phyloP scores from a whole-genome alignment of 163 green algal genomes.

The Chloroidium sp. region DNA sequence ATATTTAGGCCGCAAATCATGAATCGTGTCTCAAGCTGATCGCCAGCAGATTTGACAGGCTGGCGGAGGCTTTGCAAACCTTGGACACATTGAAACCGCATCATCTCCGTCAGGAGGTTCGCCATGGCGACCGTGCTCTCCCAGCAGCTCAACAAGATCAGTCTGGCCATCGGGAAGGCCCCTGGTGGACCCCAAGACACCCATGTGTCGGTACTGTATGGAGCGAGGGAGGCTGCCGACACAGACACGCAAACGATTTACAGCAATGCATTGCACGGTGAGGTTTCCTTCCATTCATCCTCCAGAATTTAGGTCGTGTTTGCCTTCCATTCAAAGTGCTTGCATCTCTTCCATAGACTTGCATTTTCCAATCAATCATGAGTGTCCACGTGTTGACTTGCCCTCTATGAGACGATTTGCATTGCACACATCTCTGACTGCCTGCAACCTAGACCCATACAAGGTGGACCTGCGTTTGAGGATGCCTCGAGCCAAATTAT shows the following conservation, averaged over 20 bases:
- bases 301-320: no score
- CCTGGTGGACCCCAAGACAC: neutral
- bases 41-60: no score
- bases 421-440: neutral
- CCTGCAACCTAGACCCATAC: neutral
- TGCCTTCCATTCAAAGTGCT: no score
- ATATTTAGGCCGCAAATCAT: no score
- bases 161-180: neutral
- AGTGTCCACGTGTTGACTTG: no score
- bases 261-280: constrained; percentile 52
- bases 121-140: neutral
- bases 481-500: neutral
- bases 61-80: no score
- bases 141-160: neutral
- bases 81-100: no score
- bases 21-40: no score
- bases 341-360: no score
- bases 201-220: constrained; percentile 62
- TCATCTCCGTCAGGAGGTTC: neutral
- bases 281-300: neutral
- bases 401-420: neutral
- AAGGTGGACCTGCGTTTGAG: neutral
- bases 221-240: constrained; percentile 64
- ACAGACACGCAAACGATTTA: constrained; percentile 68
- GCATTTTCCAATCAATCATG: no score